Base-by-base conservation (phyloP, 805 yeast genomes). In the Saccharomycopsis selenospora region DNA sequence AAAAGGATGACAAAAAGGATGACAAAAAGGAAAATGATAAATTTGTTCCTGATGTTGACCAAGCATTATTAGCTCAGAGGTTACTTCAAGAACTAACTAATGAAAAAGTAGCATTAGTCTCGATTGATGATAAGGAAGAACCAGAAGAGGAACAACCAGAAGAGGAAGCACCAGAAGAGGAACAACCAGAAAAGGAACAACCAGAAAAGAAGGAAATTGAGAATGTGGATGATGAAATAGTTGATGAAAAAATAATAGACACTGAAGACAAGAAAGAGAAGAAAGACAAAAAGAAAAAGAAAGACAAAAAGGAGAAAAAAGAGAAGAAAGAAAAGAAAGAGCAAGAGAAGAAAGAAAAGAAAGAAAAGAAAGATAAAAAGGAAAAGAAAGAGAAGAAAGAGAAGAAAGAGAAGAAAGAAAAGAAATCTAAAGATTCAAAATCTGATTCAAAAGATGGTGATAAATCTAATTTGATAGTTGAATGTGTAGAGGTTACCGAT, bases 1-100 rank as follows among this genome's bases (percentile, higher is more conserved):
- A 55, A 20, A 53, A 56, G 24, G 52, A 48, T 17, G 52, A 48
- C 30, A 48, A 48, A 40, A 48, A 48, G n/a, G 38, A 42, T 30
- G 42, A 48, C 47, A 48, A 50, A 24, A 47, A 51, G 22, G 42
- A 45, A 36, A 49, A 40, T 38, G 55, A 54, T 4, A 59, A 57
- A 24, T 55, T 48, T 5, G 56, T 53, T 2, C 64, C 66, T 3
- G 70, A 66, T 33, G 61, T 48, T 11, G 51, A 51, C 57, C 68
- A 69, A 49, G 77, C 72, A 1, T 46, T 61, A 13, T 63, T 74
- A 51, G 76, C 79, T 46, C 63, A 64, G 47, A 57, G 53, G 14
- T 55, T 75, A 28, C 52, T 70, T 23, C 54, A 59, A 36, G 56
- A 58, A 0, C 55, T 74, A 53, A 61, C 64, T 3, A 76, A 65